Evolutionary conservation across 768 basidiomycete species (phyloP).

Genomic region (Pholiota molesta): DNA sequence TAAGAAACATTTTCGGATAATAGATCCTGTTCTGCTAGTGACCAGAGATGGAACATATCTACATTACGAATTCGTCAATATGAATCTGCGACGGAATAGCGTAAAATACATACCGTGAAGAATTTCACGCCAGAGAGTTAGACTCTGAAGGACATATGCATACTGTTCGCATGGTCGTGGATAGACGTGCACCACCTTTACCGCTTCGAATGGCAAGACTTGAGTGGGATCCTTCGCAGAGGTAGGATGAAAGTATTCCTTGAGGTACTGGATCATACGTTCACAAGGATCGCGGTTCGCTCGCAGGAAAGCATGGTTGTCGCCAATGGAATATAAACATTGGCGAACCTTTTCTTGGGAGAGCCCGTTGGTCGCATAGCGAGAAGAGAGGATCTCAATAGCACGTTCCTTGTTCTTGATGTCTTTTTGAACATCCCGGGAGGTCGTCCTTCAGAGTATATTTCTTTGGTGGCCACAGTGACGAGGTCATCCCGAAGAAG

Average conservation of each 20-base stretch:
- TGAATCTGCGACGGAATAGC: background rate
- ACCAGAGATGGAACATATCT: slow-evolving; percentile 93
- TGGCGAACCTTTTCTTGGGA: slow-evolving; percentile 71
- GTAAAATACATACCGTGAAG: slow-evolving; percentile 60
- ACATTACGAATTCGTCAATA: background rate
- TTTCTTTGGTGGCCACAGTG: slow-evolving; percentile 79
- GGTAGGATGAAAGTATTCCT: slow-evolving; percentile 76
- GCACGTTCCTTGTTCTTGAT: slow-evolving; percentile 86
- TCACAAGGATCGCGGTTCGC: slow-evolving; percentile 90
- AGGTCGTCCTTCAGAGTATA: slow-evolving; percentile 70
- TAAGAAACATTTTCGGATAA: slow-evolving; percentile 76
- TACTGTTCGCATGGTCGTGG: slow-evolving; percentile 90
- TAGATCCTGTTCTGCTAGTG: slow-evolving; percentile 77
- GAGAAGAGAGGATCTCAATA: slow-evolving; percentile 71
- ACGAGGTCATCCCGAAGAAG: slow-evolving; percentile 79
- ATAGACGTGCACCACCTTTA: slow-evolving; percentile 76
- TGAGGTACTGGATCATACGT: slow-evolving; percentile 76
- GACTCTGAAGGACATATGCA: slow-evolving; percentile 82
- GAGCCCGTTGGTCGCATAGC: slow-evolving; percentile 61
- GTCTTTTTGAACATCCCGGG: slow-evolving; percentile 80
- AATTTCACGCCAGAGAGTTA: slow-evolving; percentile 87
- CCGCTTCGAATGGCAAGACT: slow-evolving; percentile 84
- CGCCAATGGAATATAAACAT: slow-evolving; percentile 86
- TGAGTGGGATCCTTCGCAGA: slow-evolving; percentile 62
- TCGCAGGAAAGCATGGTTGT: slow-evolving; percentile 88